Evolutionary conservation across 176 grass and related monocot species (phyloP).

Genomic region (Cymbopogon citratus): DNA sequence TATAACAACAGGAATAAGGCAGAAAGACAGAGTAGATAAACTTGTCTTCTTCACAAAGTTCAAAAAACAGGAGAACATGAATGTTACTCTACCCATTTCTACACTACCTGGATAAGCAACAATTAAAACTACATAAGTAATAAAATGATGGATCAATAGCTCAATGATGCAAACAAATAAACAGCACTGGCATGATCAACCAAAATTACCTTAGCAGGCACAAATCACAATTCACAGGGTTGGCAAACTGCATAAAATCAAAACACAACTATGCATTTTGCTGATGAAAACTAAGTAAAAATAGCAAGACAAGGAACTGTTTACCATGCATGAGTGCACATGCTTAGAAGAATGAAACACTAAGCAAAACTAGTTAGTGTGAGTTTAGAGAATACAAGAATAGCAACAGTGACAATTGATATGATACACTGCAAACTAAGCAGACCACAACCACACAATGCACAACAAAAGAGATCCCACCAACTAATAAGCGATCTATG

Average conservation of each 20-base stretch:
- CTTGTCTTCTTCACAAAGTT: background rate
- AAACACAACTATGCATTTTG: background rate
- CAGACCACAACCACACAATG: background rate
- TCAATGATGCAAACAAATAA: background rate
- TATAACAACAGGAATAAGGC: background rate
- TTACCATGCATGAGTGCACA: background rate
- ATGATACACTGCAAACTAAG: background rate
- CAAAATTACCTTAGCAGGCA: background rate
- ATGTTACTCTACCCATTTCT: background rate
- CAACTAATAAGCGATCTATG: background rate
- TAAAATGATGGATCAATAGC: background rate
- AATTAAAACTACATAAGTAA: constrained; percentile 3
- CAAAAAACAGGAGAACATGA: background rate
- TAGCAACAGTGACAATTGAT: background rate
- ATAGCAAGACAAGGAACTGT: background rate
- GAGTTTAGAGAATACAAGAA: background rate
- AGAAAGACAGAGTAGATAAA: background rate
- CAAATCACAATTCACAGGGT: constrained; percentile 12
- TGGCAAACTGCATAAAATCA: background rate
- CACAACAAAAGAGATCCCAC: background rate
- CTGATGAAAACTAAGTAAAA: background rate
- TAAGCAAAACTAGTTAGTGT: background rate
- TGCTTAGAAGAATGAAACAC: background rate
- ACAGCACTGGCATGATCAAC: background rate
- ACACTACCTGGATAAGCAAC: background rate